phyloP scores from a whole-genome alignment of 176 grass and related monocot genomes.

The Carex kokanica region DNA sequence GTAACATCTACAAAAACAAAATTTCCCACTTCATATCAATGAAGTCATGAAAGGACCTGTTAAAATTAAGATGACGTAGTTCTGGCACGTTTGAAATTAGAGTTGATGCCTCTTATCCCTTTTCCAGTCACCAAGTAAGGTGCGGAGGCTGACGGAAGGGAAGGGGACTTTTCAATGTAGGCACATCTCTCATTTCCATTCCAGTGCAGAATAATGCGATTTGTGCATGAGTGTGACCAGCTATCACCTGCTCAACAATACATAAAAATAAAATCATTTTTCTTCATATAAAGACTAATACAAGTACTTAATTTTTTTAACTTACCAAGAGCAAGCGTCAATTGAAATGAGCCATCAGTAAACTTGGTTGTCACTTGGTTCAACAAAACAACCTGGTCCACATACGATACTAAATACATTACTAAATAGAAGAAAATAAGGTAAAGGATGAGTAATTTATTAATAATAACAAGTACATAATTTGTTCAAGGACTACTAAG shows the following conservation, averaged over 20 bases:
- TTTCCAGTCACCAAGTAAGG: conserved; percentile 67
- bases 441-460: background rate
- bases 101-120: conserved; percentile 46
- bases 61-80: background rate
- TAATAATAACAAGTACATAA: background rate
- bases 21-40: background rate
- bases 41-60: background rate
- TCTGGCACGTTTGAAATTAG: conserved; percentile 21
- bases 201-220: conserved; percentile 79
- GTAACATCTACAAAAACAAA: background rate
- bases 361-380: conserved; percentile 98
- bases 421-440: background rate
- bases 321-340: conserved; percentile 88
- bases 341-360: conserved; percentile 81
- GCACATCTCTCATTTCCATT: conserved; percentile 65
- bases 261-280: background rate
- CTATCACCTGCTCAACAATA: conserved; percentile 63
- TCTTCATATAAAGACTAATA: background rate
- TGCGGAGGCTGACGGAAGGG: conserved; percentile 71
- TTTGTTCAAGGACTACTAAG: background rate
- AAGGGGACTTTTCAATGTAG: conserved; percentile 81
- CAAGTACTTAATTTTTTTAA: conserved; percentile 6
- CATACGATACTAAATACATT: conserved; percentile 23
- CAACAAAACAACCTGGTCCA: conserved; percentile 74
- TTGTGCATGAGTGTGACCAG: conserved; percentile 92